These are phyloP conservation scores for Cutaneotrichosporon cyanovorans DNA, from an alignment of 1,284 basidiomycete genomes.

Conservation along the genomic window DNA sequence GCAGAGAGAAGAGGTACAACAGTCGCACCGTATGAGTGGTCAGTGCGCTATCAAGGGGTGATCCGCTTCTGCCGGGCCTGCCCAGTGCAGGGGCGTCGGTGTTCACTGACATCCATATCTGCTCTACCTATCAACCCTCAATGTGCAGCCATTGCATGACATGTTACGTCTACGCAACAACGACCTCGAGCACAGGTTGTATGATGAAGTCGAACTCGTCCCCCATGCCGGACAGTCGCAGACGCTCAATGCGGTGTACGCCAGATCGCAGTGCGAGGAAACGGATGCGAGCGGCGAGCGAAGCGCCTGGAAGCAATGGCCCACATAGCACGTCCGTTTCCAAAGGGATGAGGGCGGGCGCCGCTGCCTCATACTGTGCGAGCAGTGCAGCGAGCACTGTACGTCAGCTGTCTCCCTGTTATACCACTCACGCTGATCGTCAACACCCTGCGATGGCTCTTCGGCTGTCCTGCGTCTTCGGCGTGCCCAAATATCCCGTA, in stretches of 20 bases:
- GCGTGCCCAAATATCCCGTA: slow-evolving; percentile 24
- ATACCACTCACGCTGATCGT: slow-evolving; percentile 25
- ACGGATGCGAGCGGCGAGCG: slow-evolving; percentile 76
- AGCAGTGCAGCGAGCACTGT: slow-evolving; percentile 37
- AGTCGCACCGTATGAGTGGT: too few relatives aligned
- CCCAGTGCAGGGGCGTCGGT: too few relatives aligned
- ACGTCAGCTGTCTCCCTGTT: slow-evolving; percentile 10
- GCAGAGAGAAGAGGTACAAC: too few relatives aligned
- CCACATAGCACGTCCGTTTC: slow-evolving; percentile 76
- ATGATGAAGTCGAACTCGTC: slow-evolving; percentile 59
- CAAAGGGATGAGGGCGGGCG: slow-evolving; percentile 60
- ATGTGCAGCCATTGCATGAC: neutral
- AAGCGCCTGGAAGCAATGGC: slow-evolving; percentile 68
- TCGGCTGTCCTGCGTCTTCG: slow-evolving; percentile 13
- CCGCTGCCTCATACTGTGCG: slow-evolving; percentile 18
- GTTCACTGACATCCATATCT: too few relatives aligned
- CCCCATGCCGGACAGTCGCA: slow-evolving; percentile 67
- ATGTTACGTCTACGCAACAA: slow-evolving; percentile 8
- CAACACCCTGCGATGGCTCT: slow-evolving; percentile 21
- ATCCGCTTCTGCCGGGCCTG: too few relatives aligned
- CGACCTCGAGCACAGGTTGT: slow-evolving; percentile 16
- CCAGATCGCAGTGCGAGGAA: slow-evolving; percentile 74
- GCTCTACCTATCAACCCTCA: too few relatives aligned
- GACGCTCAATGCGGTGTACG: slow-evolving; percentile 64
- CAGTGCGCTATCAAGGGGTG: too few relatives aligned